A percentile compares a stretch with the other conserved stretches of the same genome.
phyloP scores from a whole-genome alignment of 2,329 filamentous ascomycete genomes.

The Penicillium expansum region DNA sequence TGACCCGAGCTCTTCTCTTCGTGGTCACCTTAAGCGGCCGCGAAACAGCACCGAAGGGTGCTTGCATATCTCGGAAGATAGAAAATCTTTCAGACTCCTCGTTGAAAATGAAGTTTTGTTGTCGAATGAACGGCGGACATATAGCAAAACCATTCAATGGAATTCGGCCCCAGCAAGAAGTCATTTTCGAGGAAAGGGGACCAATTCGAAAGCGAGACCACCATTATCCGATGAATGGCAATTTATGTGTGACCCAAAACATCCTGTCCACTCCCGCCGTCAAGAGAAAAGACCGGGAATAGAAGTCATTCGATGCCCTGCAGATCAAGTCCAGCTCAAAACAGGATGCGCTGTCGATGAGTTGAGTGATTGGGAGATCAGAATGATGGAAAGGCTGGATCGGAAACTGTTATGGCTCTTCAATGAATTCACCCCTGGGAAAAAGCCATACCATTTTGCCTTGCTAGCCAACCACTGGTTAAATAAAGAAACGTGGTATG shows the following conservation, averaged over 20 bases:
- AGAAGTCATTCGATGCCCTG: background rate
- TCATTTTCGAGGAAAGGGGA: background rate
- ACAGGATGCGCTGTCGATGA: conserved; percentile 3
- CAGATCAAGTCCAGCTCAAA: background rate
- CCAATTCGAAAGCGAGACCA: background rate
- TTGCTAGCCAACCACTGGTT: conserved; percentile 44
- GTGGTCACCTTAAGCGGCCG: background rate
- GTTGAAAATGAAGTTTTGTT: background rate
- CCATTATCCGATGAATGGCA: conserved; percentile 3
- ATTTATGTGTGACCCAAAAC: background rate
- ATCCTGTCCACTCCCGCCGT: background rate
- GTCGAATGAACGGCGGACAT: background rate
- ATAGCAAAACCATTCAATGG: conserved; percentile 2
- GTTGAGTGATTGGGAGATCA: conserved; percentile 38
- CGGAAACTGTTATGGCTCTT: conserved; percentile 41
- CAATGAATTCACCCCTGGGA: conserved; percentile 39
- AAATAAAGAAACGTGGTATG: conserved; percentile 41
- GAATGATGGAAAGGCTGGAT: conserved; percentile 34
- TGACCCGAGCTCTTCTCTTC: conserved; percentile 5
- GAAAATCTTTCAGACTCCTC: background rate
- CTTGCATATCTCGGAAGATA: background rate
- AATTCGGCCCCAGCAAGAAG: conserved; percentile 6
- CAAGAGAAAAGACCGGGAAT: background rate
- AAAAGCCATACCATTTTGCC: conserved; percentile 41
- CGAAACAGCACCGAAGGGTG: background rate